Percentiles rank a stretch among this genome's conserved stretches.
phyloP scores from a whole-genome alignment of 2,329 filamentous ascomycete genomes.

The Diaporthe batatas region DNA sequence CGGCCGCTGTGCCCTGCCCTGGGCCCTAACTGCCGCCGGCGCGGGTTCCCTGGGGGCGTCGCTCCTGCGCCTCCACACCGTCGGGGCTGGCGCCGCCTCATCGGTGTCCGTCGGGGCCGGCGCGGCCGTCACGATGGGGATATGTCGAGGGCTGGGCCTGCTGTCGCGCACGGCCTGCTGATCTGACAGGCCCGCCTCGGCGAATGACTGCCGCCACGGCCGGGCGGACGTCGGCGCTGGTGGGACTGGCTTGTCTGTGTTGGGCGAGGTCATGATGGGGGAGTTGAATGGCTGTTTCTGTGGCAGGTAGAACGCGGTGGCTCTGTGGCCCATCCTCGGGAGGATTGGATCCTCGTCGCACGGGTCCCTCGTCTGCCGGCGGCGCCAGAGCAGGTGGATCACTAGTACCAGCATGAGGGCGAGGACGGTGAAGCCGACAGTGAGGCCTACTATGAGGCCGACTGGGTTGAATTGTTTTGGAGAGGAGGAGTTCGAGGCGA shows the following conservation, averaged over 20 bases:
- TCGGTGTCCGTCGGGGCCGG: neutral
- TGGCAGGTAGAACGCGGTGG: slow-evolving; percentile 1
- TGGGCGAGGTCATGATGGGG: neutral
- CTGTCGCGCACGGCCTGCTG: neutral
- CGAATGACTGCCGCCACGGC: slow-evolving; percentile 17
- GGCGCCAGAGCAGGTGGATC: slow-evolving; percentile 33
- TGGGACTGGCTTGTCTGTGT: slow-evolving; percentile 26
- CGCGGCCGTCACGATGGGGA: too few species aligned
- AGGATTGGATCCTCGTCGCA: slow-evolving; percentile 23
- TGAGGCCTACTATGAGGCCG: slow-evolving; percentile 25
- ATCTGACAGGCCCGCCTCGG: slow-evolving; percentile 16
- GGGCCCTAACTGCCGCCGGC: neutral
- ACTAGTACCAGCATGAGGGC: slow-evolving; percentile 29
- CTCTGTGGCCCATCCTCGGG: neutral
- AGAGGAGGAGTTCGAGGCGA: neutral
- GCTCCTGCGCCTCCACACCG: slow-evolving; percentile 2
- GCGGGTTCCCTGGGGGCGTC: neutral
- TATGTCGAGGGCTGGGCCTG: neutral
- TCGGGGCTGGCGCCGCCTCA: slow-evolving; percentile 16
- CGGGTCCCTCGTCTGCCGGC: neutral
- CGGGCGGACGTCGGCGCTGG: slow-evolving; percentile 18
- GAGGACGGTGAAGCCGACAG: slow-evolving; percentile 19
- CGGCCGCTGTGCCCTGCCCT: neutral
- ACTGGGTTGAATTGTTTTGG: slow-evolving; percentile 11
- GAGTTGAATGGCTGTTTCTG: neutral